Percentiles rank a stretch among this genome's conserved stretches.
Evolutionary conservation across 164 flowering plant species (phyloP).

Genomic region (Umbilicus rupestris): DNA sequence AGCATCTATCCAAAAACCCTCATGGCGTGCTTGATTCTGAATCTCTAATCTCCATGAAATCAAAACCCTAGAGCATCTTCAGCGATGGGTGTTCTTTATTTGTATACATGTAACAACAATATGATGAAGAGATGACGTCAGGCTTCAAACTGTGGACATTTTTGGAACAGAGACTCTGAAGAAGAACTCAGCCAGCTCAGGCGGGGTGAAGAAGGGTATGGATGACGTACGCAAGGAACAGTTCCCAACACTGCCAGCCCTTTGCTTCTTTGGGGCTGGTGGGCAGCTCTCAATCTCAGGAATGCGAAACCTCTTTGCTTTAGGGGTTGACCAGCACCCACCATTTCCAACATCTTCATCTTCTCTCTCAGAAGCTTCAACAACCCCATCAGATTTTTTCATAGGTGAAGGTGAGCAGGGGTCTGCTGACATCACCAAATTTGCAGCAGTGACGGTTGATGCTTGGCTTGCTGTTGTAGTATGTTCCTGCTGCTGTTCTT

Average conservation of each 20-base stretch:
- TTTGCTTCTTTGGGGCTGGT: constrained; percentile 6
- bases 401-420: neutral
- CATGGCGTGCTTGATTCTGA: too few relatives aligned
- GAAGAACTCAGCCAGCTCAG: constrained; percentile 1
- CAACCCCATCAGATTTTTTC: neutral
- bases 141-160: neutral
- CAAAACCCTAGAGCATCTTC: neutral
- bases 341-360: neutral
- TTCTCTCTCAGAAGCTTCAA: too few relatives aligned
- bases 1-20: too few relatives aligned
- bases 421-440: neutral
- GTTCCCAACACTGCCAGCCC: neutral
- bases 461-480: neutral
- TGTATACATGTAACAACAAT: neutral
- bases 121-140: neutral
- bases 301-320: constrained; percentile 5
- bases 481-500: neutral
- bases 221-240: neutral
- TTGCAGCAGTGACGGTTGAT: neutral
- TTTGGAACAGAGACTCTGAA: neutral
- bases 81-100: neutral
- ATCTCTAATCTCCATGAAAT: neutral
- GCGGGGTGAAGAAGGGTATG: neutral
- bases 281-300: constrained; percentile 1
- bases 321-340: neutral